Base-by-base conservation (phyloP, 768 basidiomycete genomes). In the Trametes maxima region DNA sequence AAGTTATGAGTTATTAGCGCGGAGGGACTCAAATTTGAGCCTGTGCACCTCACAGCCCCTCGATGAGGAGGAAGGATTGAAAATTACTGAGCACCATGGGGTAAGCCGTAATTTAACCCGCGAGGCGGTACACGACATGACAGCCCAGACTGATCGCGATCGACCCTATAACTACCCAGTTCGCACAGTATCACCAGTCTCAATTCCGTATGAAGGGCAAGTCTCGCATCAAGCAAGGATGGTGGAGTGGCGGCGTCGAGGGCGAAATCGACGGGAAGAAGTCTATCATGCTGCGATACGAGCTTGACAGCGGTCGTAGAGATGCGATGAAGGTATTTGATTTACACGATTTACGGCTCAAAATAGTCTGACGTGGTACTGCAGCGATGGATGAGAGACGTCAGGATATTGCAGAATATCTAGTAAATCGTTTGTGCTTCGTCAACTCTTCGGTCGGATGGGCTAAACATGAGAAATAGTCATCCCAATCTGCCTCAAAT, bases 401-500 rank as follows among this genome's bases (percentile, higher is more conserved):
- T 85, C 22, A 82, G 80, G 66, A 71, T 75, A 24, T 71, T 85
- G 43, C 80, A 83, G 64, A 79, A 78, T 57, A 57, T 83, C n/a
- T 79, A 78, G 82, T 83, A 56, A 52, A 80, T 70, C 17, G 37
- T 24, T 21, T 12, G 5, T 3, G 37, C 19, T 16, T 40, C 24
- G 21, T 14, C 8, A 19, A 21, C 48, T 40, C 48, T 16, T 36
- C 35, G 28, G 28, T 33, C 8, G 24, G 53, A 46, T 22, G 16
- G 21, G 45, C 40, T 45, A 17, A 51, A 42, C 40, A 24, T 53
- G 17, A 11, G 11, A 5, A 22, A 35, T 21, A 65, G 82, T 61
- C 82, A 83, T 57, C 80, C 82, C 17, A 83, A 80, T 64, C 68
- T 84, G 22, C 82, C 83, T 0, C 82, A 83, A 65, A 77, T 85